These are phyloP conservation scores for Extremus antarcticus DNA, from an alignment of 495 filamentous ascomycete species.

Conservation along the genomic window DNA sequence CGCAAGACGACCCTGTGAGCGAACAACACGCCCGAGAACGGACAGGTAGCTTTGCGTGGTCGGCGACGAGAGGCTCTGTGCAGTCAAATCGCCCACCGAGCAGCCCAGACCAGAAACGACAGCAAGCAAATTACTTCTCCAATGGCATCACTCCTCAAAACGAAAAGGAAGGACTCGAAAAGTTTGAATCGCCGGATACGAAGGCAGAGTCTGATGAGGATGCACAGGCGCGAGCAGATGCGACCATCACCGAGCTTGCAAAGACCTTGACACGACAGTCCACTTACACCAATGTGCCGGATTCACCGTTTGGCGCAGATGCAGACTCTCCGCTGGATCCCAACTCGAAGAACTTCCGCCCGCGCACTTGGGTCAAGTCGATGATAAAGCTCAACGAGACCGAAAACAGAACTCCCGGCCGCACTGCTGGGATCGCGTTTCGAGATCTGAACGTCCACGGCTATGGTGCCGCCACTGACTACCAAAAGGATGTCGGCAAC, in stretches of 20 bases:
- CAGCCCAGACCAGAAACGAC: no score
- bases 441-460: constrained; percentile 40
- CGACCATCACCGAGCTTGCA: constrained; percentile 26
- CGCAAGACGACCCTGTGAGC: neutral
- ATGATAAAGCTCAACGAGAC: constrained; percentile 29
- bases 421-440: constrained; percentile 37
- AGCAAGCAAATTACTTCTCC: no score
- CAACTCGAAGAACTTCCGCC: constrained; percentile 43
- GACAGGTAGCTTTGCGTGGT: neutral
- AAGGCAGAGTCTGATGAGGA: constrained; percentile 21
- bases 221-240: constrained; percentile 24
- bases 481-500: constrained; percentile 36
- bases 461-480: constrained; percentile 38
- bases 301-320: constrained; percentile 27
- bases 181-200: constrained; percentile 2
- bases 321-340: constrained; percentile 47
- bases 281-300: constrained; percentile 16
- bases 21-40: constrained; percentile 3
- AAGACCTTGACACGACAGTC: constrained; percentile 23
- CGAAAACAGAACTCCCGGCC: constrained; percentile 24
- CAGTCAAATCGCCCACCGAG: neutral
- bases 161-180: constrained; percentile 15
- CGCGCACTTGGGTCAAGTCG: constrained; percentile 48
- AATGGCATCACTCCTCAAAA: constrained; percentile 3
- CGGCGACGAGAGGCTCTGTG: neutral